phyloP scores from a whole-genome alignment of 768 basidiomycete genomes.

The Trametes meyenii region DNA sequence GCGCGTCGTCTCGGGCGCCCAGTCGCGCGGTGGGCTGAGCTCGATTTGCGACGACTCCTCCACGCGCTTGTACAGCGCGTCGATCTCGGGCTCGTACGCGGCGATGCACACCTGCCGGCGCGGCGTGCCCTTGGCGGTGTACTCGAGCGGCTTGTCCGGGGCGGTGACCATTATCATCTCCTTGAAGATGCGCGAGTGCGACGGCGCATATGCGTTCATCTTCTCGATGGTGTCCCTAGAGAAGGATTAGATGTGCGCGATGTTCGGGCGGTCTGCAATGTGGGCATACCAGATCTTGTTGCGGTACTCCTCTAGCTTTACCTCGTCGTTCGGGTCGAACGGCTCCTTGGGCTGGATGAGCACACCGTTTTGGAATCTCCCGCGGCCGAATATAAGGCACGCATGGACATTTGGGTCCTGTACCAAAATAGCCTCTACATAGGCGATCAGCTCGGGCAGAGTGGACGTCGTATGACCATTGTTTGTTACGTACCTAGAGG shows the following conservation, averaged over 20 bases:
- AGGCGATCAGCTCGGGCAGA: neutral
- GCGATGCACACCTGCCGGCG: conserved; percentile 32
- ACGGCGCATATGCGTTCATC: conserved; percentile 45
- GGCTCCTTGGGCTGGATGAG: conserved; percentile 41
- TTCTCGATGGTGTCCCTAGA: conserved; percentile 38
- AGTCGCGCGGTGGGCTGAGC: conserved; percentile 32
- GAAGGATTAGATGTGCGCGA: neutral
- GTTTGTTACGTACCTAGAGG: conserved; percentile 36
- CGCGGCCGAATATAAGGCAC: conserved; percentile 45
- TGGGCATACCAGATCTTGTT: conserved; percentile 38
- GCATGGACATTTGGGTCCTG: conserved; percentile 37
- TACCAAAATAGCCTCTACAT: conserved; percentile 39
- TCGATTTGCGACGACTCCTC: conserved; percentile 38
- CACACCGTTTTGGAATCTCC: conserved; percentile 43
- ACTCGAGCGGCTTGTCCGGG: conserved; percentile 36
- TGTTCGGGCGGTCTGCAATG: neutral
- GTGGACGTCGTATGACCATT: neutral
- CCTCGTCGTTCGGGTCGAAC: conserved; percentile 38
- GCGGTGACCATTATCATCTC: conserved; percentile 42
- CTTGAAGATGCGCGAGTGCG: conserved; percentile 50
- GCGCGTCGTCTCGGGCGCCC: conserved; percentile 28
- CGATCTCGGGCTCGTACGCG: conserved; percentile 45
- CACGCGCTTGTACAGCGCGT: conserved; percentile 38
- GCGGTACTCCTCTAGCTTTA: conserved; percentile 36
- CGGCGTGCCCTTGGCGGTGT: conserved; percentile 38